Percentiles rank a stretch among this genome's conserved stretches.
These are phyloP conservation scores for Fusarium sp. DNA, from an alignment of 2,329 filamentous ascomycete genomes.

Conservation along the genomic window DNA sequence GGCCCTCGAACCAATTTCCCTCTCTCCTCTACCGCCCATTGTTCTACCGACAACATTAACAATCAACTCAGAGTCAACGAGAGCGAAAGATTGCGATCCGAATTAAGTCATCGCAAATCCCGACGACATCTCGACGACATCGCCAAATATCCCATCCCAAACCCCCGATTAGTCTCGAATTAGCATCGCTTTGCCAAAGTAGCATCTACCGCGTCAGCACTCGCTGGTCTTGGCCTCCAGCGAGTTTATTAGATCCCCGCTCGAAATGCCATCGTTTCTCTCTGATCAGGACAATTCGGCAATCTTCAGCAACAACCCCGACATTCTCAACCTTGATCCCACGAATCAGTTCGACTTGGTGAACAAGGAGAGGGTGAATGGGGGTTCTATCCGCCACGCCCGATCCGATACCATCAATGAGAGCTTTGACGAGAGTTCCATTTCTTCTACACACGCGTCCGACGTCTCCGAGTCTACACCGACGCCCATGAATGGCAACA, in stretches of 20 bases:
- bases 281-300: conserved; percentile 61
- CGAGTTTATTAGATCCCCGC: conserved; percentile 43
- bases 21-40: conserved; percentile 39
- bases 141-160: conserved; percentile 5
- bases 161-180: conserved; percentile 37
- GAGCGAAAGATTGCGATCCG: conserved; percentile 16
- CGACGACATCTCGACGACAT: conserved; percentile 29
- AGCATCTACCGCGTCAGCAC: conserved; percentile 46
- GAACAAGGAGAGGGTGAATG: conserved; percentile 54
- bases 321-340: conserved; percentile 61
- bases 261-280: conserved; percentile 69
- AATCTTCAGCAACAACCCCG: conserved; percentile 58
- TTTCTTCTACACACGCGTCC: conserved; percentile 66
- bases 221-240: conserved; percentile 45
- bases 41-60: conserved; percentile 36
- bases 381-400: conserved; percentile 56
- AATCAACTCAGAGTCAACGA: conserved; percentile 37
- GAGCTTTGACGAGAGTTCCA: conserved; percentile 68
- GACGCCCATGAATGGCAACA: conserved; percentile 60
- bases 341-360: conserved; percentile 55
- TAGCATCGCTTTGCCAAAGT: conserved; percentile 44
- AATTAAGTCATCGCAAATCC: conserved; percentile 19
- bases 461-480: conserved; percentile 62
- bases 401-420: conserved; percentile 63
- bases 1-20: conserved; percentile 49